Percentiles rank a stretch among this genome's conserved stretches.
These are phyloP conservation scores for Umbellularia californica DNA, from an alignment of 164 flowering plant genomes.

Conservation along the genomic window DNA sequence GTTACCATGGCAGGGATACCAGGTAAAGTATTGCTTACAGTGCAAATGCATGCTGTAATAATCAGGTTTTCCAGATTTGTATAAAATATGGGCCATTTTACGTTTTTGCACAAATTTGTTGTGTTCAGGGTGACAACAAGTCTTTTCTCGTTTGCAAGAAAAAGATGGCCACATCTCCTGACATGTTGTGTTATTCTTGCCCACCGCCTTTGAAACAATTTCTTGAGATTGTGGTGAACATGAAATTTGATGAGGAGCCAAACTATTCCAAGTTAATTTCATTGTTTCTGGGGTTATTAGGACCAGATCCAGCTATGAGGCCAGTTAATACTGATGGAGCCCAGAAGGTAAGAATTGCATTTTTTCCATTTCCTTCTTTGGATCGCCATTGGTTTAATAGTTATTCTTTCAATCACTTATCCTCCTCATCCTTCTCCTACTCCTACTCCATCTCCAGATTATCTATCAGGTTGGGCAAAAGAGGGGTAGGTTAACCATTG, in stretches of 20 bases:
- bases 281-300: conserved; percentile 64
- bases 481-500: conserved; percentile 64
- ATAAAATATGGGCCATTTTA: neutral
- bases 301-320: conserved; percentile 73
- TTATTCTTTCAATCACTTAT: neutral
- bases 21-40: conserved; percentile 35
- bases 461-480: conserved; percentile 85
- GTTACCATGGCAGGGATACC: conserved; percentile 93
- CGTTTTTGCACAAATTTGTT: neutral
- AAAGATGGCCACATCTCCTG: conserved; percentile 87
- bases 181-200: conserved; percentile 73
- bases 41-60: neutral
- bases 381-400: neutral
- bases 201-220: conserved; percentile 76
- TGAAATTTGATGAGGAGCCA: conserved; percentile 95
- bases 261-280: conserved; percentile 74
- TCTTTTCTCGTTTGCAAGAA: conserved; percentile 87
- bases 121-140: conserved; percentile 76
- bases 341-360: conserved; percentile 47
- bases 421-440: neutral
- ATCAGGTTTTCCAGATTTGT: neutral
- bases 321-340: conserved; percentile 93
- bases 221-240: conserved; percentile 76
- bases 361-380: neutral
- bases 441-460: conserved; percentile 26